A percentile compares a stretch with the other conserved stretches of the same genome.
These are phyloP conservation scores for Alternaria sp. DNA, from an alignment of 2,329 filamentous ascomycete species.

Conservation along the genomic window DNA sequence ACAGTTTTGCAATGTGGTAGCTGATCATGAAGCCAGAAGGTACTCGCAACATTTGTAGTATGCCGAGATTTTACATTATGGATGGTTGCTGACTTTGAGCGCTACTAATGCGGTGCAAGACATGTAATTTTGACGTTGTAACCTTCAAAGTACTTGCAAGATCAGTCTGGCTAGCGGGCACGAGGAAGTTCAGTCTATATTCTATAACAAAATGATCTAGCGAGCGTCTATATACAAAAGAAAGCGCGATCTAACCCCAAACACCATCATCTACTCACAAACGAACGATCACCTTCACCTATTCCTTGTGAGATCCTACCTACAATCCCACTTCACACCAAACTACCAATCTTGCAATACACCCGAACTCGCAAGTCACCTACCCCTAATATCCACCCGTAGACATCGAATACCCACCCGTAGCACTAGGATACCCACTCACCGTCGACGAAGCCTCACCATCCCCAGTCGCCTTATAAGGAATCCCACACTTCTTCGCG, in stretches of 20 bases:
- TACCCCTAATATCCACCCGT: not conserved
- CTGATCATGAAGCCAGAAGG: no score
- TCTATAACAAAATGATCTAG: not conserved
- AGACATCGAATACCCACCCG: not conserved
- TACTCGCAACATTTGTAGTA: not conserved
- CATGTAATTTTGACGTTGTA: no score
- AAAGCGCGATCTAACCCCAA: not conserved
- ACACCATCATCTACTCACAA: not conserved
- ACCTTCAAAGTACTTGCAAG: not conserved
- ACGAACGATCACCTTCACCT: not conserved
- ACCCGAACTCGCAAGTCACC: no score
- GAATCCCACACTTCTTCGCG: slow-evolving; percentile 28
- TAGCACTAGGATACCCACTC: not conserved
- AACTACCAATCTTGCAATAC: not conserved
- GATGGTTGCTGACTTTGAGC: no score
- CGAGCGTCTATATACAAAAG: slow-evolving; percentile 1
- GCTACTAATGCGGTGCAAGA: no score
- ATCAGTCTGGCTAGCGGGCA: not conserved
- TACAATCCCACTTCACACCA: no score
- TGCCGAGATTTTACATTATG: not conserved
- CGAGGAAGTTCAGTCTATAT: not conserved
- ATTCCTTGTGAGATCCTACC: not conserved
- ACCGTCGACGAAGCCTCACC: not conserved
- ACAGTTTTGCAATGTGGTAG: no score
- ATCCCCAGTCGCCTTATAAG: not conserved